phyloP scores from a whole-genome alignment of 2,329 filamentous ascomycete species.

The Beauveria sp. region DNA sequence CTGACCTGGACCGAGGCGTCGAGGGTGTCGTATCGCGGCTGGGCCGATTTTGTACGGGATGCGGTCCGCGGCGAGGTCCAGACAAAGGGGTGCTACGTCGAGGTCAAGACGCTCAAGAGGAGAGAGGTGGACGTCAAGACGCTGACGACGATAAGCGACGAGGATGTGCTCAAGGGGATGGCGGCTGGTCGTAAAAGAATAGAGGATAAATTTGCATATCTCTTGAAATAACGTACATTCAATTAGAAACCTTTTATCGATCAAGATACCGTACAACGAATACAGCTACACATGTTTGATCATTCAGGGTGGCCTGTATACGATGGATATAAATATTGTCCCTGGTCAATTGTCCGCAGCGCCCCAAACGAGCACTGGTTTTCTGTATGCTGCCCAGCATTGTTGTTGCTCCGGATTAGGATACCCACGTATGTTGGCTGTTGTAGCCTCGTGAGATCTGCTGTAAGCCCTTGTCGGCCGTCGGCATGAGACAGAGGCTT shows the following conservation, averaged over 20 bases:
- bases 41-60: conserved; percentile 41
- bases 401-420: too few species aligned
- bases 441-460: background rate
- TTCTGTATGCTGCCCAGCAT: too few species aligned
- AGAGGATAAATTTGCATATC: background rate
- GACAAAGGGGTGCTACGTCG: conserved; percentile 33
- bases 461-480: background rate
- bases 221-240: background rate
- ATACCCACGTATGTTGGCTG: background rate
- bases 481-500: background rate
- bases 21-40: conserved; percentile 41
- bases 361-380: too few species aligned
- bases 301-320: too few species aligned
- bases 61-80: conserved; percentile 24
- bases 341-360: too few species aligned
- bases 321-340: too few species aligned
- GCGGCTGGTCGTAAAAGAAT: background rate
- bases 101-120: conserved; percentile 41
- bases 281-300: too few species aligned
- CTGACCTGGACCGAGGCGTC: conserved; percentile 35
- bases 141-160: conserved; percentile 30
- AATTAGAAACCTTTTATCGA: background rate
- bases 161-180: conserved; percentile 30
- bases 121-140: conserved; percentile 26
- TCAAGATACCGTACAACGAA: background rate